A percentile compares a stretch with the other conserved stretches of the same genome.
These are phyloP conservation scores for Vitellaria paradoxa DNA, from an alignment of 179 eudicot genomes.

Conservation along the genomic window DNA sequence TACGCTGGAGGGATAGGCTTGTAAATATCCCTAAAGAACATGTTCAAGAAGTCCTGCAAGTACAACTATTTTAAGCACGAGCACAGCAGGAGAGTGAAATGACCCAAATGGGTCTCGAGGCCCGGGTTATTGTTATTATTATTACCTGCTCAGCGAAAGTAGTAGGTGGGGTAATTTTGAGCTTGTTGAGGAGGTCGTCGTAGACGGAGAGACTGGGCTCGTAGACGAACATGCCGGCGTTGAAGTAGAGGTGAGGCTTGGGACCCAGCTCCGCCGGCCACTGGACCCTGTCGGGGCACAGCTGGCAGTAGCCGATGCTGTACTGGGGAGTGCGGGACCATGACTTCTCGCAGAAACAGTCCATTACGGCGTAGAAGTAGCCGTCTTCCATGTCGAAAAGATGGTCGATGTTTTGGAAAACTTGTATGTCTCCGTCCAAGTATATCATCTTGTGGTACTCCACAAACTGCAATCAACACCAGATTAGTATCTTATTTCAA, in stretches of 20 bases:
- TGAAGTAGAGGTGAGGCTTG: slow-evolving; percentile 24
- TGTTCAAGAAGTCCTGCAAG: slow-evolving; percentile 25
- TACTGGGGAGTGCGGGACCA: slow-evolving; percentile 29
- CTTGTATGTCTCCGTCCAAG: slow-evolving; percentile 34
- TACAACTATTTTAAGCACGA: background rate
- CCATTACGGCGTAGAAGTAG: slow-evolving; percentile 28
- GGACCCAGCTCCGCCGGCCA: slow-evolving; percentile 25
- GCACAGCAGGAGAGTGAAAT: background rate
- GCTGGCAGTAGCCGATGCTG: slow-evolving; percentile 28
- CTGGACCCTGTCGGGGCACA: slow-evolving; percentile 22
- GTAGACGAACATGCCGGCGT: slow-evolving; percentile 31
- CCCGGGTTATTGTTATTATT: background rate
- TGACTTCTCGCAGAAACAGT: slow-evolving; percentile 29
- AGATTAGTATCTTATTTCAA: no score
- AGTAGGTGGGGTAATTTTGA: slow-evolving; percentile 23
- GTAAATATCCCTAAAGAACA: slow-evolving; percentile 27
- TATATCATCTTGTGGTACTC: slow-evolving; percentile 35
- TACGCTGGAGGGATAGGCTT: slow-evolving; percentile 25
- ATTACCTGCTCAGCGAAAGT: slow-evolving; percentile 32
- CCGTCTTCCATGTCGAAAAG: slow-evolving; percentile 25
- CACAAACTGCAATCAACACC: slow-evolving; percentile 33
- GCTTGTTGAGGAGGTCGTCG: slow-evolving; percentile 15
- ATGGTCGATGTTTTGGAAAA: slow-evolving; percentile 27
- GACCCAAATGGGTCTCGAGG: background rate
- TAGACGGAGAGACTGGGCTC: slow-evolving; percentile 27